Conservation (phyloP, 768 basidiomycete species). For the Serendipita vermifera region DNA sequence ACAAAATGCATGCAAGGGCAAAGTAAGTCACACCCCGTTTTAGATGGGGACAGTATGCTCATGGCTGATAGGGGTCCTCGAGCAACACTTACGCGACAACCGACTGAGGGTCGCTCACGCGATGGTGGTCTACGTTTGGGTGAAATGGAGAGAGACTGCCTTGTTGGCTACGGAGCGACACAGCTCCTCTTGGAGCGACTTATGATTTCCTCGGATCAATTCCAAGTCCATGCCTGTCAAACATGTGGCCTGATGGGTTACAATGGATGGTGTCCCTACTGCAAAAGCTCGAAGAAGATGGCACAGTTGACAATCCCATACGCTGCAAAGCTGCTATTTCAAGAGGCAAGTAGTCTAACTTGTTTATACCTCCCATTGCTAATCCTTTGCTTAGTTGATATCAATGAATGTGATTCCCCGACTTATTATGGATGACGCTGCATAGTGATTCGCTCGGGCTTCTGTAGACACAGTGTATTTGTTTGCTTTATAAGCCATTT, state of each 20-base stretch:
- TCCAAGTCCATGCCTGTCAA: constrained; percentile 91
- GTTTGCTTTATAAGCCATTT: too few relatives aligned
- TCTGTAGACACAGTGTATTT: too few relatives aligned
- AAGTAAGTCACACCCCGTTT: constrained; percentile 37
- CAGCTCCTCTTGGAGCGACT: constrained; percentile 91
- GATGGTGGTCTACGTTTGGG: constrained; percentile 95
- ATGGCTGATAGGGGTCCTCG: constrained; percentile 61
- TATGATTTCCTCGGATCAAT: constrained; percentile 98
- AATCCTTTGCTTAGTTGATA: constrained; percentile 50
- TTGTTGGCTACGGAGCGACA: constrained; percentile 95
- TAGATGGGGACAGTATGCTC: neutral
- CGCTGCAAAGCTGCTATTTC: constrained; percentile 85
- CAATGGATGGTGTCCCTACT: constrained; percentile 93
- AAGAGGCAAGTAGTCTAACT: constrained; percentile 46
- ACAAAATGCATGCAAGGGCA: constrained; percentile 99
- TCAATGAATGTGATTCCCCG: constrained; percentile 95
- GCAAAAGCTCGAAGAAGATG: constrained; percentile 95
- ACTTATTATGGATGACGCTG: constrained; percentile 65
- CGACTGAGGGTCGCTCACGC: constrained; percentile 94
- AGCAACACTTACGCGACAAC: constrained; percentile 91
- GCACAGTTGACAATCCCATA: constrained; percentile 93
- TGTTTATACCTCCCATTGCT: constrained; percentile 6
- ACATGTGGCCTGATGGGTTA: constrained; percentile 92
- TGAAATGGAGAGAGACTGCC: constrained; percentile 98
- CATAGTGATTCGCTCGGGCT: too few relatives aligned